Conservation (phyloP, 768 basidiomycete species). For the Pleurotus tuoliensis region DNA sequence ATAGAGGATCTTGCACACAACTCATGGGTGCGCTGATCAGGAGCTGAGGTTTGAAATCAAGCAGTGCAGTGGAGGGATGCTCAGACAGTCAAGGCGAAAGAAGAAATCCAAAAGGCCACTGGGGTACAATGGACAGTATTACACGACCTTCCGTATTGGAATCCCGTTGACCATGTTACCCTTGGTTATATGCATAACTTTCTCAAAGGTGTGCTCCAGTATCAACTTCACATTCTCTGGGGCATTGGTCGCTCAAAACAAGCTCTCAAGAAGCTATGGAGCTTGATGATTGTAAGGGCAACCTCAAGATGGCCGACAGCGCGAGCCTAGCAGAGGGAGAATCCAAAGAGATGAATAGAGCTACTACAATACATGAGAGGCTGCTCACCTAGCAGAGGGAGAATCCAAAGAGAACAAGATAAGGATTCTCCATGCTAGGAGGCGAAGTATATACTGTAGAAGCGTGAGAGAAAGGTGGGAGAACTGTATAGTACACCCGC, state of each 20-base stretch:
- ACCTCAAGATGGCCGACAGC: no score
- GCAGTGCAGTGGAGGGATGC: conserved; percentile 14
- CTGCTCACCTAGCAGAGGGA: no score
- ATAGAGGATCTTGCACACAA: conserved; percentile 16
- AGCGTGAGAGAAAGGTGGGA: no score
- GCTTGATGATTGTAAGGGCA: no score
- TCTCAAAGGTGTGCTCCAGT: background rate
- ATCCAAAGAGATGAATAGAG: no score
- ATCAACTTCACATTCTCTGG: conserved; percentile 18
- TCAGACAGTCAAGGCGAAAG: conserved; percentile 10
- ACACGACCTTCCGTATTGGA: conserved; percentile 23
- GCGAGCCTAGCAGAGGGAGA: no score
- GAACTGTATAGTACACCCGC: no score
- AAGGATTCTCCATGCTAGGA: no score
- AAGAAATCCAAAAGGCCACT: conserved; percentile 8
- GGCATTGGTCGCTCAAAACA: conserved; percentile 15
- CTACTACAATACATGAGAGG: no score
- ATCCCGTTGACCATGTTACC: conserved; percentile 22
- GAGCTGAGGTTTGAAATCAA: conserved; percentile 13
- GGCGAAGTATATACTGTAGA: no score
- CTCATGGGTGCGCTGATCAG: conserved; percentile 14
- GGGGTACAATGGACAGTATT: conserved; percentile 26
- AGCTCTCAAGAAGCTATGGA: background rate
- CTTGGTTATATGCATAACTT: conserved; percentile 28
- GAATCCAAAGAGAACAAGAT: no score